Percentiles rank a stretch among this genome's conserved stretches.
These are phyloP conservation scores for Aspergillus bombycis DNA, from an alignment of 2,329 filamentous ascomycete species.

Conservation along the genomic window DNA sequence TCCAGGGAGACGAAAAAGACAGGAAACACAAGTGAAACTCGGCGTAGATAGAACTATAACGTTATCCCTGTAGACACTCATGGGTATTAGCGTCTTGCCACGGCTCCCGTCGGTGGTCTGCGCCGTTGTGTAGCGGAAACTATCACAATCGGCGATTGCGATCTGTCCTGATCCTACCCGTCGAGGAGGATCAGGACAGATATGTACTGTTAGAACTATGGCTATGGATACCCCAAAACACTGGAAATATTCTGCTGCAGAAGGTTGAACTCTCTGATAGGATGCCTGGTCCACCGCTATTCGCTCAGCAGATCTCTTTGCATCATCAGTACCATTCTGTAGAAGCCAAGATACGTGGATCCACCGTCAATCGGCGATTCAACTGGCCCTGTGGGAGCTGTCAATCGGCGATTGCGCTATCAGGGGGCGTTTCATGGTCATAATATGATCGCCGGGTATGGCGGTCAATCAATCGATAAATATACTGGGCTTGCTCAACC, in stretches of 20 bases:
- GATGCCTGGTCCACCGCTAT: not conserved
- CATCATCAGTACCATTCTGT: not conserved
- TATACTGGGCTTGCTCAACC: not conserved
- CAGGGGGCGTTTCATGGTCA: not conserved
- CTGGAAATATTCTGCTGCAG: not conserved
- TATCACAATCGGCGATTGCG: not conserved
- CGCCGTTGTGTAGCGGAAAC: not conserved
- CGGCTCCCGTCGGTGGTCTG: not conserved
- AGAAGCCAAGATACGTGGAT: constrained; percentile 1
- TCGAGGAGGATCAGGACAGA: too few relatives aligned
- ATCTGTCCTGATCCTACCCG: too few relatives aligned
- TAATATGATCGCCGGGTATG: not conserved
- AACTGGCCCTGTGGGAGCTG: not conserved
- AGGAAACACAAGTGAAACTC: not conserved
- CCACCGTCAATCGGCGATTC: not conserved
- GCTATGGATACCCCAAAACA: not conserved
- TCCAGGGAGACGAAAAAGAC: not conserved
- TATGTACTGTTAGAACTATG: not conserved
- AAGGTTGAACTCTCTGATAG: not conserved
- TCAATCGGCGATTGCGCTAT: constrained; percentile 4
- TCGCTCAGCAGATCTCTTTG: not conserved
- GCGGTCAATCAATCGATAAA: constrained; percentile 1
- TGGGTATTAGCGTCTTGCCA: not conserved
- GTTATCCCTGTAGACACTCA: not conserved
- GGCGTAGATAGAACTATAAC: too few relatives aligned